These are phyloP conservation scores for Penicillium salamii DNA, from an alignment of 495 filamentous ascomycete genomes.

Conservation along the genomic window DNA sequence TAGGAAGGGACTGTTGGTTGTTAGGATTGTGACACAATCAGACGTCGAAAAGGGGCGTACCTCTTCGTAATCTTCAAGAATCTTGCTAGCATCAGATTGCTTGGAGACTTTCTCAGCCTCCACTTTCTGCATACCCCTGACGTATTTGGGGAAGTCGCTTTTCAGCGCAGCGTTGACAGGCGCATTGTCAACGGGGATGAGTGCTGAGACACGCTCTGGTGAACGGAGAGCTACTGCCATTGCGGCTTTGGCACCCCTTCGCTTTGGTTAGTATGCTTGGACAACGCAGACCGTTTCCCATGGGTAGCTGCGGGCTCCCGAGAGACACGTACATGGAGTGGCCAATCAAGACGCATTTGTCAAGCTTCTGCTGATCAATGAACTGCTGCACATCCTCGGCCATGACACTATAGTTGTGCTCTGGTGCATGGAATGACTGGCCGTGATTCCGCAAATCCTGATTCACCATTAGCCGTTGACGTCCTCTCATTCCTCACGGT, in stretches of 20 bases:
- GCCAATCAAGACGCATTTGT: constrained; percentile 74
- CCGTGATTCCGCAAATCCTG: constrained; percentile 96
- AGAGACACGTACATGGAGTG: constrained; percentile 79
- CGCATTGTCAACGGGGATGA: constrained; percentile 91
- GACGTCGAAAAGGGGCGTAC: constrained; percentile 27
- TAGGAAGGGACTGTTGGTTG: constrained; percentile 54
- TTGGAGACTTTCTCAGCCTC: constrained; percentile 58
- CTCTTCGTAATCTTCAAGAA: constrained; percentile 73
- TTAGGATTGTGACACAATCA: constrained; percentile 5
- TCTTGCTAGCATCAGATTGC: constrained; percentile 75
- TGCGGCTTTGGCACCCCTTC: constrained; percentile 88
- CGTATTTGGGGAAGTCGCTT: constrained; percentile 75
- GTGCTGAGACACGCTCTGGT: constrained; percentile 59
- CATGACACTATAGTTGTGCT: constrained; percentile 83
- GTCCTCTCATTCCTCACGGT: not conserved
- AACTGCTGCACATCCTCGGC: constrained; percentile 84
- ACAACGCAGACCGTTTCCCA: not conserved
- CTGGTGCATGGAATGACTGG: constrained; percentile 71
- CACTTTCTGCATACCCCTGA: constrained; percentile 80
- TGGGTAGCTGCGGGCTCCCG: too few species aligned
- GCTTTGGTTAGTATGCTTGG: not conserved
- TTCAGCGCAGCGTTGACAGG: constrained; percentile 74
- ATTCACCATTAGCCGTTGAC: not conserved
- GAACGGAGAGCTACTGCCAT: constrained; percentile 79
- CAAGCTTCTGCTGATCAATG: constrained; percentile 68